Conservation (phyloP, 305 asterid species). For the Fraxinus angustifolia region DNA sequence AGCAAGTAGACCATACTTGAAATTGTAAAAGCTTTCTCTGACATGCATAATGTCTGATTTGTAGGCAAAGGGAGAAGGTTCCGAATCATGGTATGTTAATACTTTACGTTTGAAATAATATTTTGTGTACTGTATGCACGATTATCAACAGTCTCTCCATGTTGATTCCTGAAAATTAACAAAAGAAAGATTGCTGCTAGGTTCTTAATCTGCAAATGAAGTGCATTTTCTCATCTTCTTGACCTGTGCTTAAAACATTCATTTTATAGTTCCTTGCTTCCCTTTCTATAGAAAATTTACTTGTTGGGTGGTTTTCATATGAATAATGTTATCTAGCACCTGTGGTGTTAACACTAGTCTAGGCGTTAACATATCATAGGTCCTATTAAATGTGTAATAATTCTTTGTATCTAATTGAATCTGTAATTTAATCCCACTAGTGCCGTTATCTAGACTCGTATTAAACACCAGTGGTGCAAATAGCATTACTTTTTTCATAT, state of each 20-base stretch:
- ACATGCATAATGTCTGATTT: background rate
- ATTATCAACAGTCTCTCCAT: background rate
- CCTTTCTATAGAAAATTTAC: background rate
- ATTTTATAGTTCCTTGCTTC: background rate
- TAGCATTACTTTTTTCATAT: background rate
- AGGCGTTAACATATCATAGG: background rate
- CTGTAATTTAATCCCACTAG: background rate
- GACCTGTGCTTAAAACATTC: background rate
- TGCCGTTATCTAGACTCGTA: background rate
- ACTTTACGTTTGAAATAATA: background rate
- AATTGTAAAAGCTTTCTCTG: background rate
- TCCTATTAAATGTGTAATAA: background rate
- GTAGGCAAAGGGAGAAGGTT: background rate
- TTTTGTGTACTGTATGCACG: background rate
- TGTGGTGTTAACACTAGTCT: background rate
- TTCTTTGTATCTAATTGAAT: background rate
- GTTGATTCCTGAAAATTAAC: background rate
- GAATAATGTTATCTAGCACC: background rate
- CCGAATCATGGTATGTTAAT: background rate
- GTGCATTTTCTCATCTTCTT: background rate
- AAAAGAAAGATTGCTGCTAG: background rate
- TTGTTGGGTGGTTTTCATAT: background rate
- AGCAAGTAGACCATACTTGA: background rate
- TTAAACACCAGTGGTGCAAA: background rate
- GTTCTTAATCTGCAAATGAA: background rate